Percentiles rank a stretch among this genome's conserved stretches.
Evolutionary conservation across 768 basidiomycete genomes (phyloP).

Genomic region (Leccinum uliginosum): DNA sequence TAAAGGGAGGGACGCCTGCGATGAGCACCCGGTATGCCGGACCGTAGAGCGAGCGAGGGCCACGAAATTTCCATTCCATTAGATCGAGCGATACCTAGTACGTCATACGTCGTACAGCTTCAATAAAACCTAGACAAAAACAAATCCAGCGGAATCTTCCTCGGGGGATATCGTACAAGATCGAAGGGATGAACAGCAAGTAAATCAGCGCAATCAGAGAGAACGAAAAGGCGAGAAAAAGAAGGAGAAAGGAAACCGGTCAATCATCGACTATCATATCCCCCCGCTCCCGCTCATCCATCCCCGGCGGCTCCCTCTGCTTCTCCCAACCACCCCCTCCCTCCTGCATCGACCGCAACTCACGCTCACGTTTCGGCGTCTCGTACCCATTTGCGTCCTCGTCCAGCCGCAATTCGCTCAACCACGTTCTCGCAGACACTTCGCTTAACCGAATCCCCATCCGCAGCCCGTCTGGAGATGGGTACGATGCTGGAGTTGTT

Average conservation of each 20-base stretch:
- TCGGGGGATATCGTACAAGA: background rate
- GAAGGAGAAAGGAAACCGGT: background rate
- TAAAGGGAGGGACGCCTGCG: too few species aligned
- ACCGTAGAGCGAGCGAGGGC: background rate
- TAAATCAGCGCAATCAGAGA: background rate
- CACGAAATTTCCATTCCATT: background rate
- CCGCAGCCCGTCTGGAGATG: conserved; percentile 25
- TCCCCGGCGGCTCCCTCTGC: background rate
- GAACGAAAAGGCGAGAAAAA: background rate
- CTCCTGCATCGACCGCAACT: conserved; percentile 6
- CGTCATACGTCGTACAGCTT: background rate
- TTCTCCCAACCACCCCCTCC: conserved; percentile 6
- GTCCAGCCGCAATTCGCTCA: conserved; percentile 29
- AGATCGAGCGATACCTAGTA: background rate
- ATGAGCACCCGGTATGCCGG: too few species aligned
- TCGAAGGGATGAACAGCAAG: background rate
- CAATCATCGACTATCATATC: conserved; percentile 18
- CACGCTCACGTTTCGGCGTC: conserved; percentile 20
- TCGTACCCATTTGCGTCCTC: conserved; percentile 17
- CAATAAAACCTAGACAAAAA: background rate
- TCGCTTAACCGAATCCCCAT: conserved; percentile 25
- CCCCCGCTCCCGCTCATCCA: conserved; percentile 3
- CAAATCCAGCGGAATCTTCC: background rate
- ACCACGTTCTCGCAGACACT: conserved; percentile 26
- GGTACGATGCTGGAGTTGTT: conserved; percentile 21